Percentiles rank a stretch among this genome's conserved stretches.
These are phyloP conservation scores for Candida khao-thaluensis DNA, from an alignment of 805 yeast species.

Conservation along the genomic window DNA sequence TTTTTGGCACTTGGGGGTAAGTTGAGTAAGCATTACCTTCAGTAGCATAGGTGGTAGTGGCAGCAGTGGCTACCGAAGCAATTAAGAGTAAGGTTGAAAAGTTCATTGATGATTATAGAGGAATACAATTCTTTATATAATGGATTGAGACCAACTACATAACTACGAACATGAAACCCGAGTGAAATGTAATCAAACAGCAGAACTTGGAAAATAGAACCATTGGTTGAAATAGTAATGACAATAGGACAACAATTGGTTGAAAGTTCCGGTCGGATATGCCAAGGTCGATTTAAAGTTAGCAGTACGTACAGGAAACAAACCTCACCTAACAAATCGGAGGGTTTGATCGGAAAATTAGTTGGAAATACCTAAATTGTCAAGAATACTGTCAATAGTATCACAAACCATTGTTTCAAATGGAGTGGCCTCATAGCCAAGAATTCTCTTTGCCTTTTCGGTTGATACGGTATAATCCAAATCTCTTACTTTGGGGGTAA, in stretches of 20 bases:
- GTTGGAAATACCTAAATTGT: neutral
- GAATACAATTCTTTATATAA: too few relatives aligned
- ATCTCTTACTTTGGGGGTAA: neutral
- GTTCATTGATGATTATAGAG: neutral
- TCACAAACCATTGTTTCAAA: neutral
- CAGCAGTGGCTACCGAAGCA: conserved; percentile 8
- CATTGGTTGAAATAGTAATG: too few relatives aligned
- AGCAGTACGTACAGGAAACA: too few relatives aligned
- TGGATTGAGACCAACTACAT: too few relatives aligned
- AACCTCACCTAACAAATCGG: too few relatives aligned
- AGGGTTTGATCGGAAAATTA: too few relatives aligned
- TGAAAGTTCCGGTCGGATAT: too few relatives aligned
- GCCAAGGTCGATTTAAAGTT: too few relatives aligned
- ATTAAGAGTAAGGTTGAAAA: neutral
- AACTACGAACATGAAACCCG: too few relatives aligned
- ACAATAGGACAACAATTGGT: too few relatives aligned
- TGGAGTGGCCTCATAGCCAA: conserved; percentile 4
- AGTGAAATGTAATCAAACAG: too few relatives aligned
- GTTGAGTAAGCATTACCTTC: conserved; percentile 24
- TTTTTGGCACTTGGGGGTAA: conserved; percentile 35
- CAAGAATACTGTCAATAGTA: neutral
- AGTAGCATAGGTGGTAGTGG: conserved; percentile 15
- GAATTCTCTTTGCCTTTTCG: conserved; percentile 7
- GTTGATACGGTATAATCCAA: neutral
- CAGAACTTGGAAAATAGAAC: too few relatives aligned